phyloP scores from a whole-genome alignment of 202 grass and related monocot genomes.

The Schoenoplectus tabernaemontani region DNA sequence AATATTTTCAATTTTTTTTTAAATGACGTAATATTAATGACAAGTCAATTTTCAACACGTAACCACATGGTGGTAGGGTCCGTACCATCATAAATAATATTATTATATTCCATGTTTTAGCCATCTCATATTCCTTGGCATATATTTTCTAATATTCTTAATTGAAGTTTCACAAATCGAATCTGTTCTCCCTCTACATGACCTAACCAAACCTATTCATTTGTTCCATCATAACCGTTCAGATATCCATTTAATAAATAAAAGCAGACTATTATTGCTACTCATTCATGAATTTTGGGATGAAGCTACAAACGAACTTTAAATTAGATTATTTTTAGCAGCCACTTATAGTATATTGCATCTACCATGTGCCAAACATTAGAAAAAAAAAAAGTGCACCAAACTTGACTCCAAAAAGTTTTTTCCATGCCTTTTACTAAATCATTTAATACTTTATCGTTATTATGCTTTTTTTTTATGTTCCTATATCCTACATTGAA shows the following conservation, averaged over 20 bases:
- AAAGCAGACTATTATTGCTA: background rate
- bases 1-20: background rate
- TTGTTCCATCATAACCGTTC: background rate
- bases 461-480: background rate
- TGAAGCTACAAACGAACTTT: background rate
- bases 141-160: background rate
- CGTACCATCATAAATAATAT: background rate
- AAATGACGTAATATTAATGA: background rate
- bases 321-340: background rate
- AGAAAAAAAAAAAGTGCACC: background rate
- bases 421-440: background rate
- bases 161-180: background rate
- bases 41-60: background rate
- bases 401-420: background rate
- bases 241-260: background rate
- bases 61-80: background rate
- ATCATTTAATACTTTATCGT: background rate
- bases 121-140: background rate
- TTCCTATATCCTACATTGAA: background rate
- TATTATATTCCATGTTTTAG: conserved; percentile 1
- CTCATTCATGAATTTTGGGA: background rate
- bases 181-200: background rate
- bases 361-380: background rate
- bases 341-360: background rate
- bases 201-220: background rate